Evolutionary conservation across 805 yeast genomes (phyloP).

Genomic region (Yamadazyma ubonensis): DNA sequence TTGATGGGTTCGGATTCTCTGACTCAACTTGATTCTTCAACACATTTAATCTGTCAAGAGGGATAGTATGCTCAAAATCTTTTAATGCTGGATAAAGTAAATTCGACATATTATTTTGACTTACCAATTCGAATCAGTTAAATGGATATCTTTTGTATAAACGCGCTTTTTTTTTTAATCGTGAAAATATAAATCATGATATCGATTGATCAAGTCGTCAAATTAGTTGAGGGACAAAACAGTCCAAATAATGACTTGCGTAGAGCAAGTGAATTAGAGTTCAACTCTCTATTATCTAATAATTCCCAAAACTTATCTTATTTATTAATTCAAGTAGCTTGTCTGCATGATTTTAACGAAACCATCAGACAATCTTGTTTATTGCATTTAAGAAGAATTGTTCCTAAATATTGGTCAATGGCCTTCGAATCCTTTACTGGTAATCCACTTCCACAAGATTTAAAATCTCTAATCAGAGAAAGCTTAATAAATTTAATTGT

Average conservation of each 20-base stretch:
- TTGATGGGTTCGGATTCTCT: conserved; percentile 76
- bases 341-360: conserved; percentile 20
- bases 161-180: conserved; percentile 6
- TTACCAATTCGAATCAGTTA: neutral
- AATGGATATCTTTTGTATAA: neutral
- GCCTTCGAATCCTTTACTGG: conserved; percentile 77
- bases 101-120: conserved; percentile 11
- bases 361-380: conserved; percentile 60
- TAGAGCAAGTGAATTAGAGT: conserved; percentile 50
- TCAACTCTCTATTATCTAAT: conserved; percentile 39
- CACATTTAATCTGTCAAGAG: conserved; percentile 72
- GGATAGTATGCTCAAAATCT: conserved; percentile 51
- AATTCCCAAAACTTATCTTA: conserved; percentile 51
- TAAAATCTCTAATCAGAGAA: conserved; percentile 52
- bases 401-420: conserved; percentile 78
- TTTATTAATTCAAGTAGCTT: conserved; percentile 44
- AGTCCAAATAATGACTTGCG: conserved; percentile 53
- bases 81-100: conserved; percentile 39
- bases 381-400: conserved; percentile 63
- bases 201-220: conserved; percentile 2
- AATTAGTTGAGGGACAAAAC: conserved; percentile 24
- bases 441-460: conserved; percentile 53
- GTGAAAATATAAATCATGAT: neutral
- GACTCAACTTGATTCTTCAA: conserved; percentile 73
- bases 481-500: conserved; percentile 50